A percentile compares a stretch with the other conserved stretches of the same genome.
These are phyloP conservation scores for Schizochytrium sp. DNA, from an alignment of 108 stramenopile genomes.

Conservation along the genomic window DNA sequence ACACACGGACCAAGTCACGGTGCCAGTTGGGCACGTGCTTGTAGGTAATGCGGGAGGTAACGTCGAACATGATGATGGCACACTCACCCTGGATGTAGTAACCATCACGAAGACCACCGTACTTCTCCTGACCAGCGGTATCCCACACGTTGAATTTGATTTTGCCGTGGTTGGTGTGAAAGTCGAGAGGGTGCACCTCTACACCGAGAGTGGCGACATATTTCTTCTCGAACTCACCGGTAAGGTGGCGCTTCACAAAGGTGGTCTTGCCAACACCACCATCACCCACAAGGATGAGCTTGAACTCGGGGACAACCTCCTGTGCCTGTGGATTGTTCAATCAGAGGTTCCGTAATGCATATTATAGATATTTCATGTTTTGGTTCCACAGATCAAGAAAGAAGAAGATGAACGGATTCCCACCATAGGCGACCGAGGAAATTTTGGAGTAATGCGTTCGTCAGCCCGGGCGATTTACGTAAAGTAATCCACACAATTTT, in stretches of 20 bases:
- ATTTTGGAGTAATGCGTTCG: too few relatives aligned
- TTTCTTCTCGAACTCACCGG: slow-evolving; percentile 99
- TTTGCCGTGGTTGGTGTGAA: slow-evolving; percentile 98
- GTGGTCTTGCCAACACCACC: slow-evolving; percentile 99
- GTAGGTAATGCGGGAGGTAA: slow-evolving; percentile 97
- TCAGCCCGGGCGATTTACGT: too few relatives aligned
- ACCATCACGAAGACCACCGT: slow-evolving; percentile 96
- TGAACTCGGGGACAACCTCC: slow-evolving; percentile 86
- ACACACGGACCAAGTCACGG: slow-evolving; percentile 97
- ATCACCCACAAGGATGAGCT: slow-evolving; percentile 99
- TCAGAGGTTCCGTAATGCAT: not conserved
- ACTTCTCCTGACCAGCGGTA: slow-evolving; percentile 99
- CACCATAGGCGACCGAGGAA: too few relatives aligned
- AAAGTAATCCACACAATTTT: too few relatives aligned
- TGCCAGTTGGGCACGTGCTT: slow-evolving; percentile 99
- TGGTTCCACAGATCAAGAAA: not conserved
- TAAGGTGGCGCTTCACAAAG: slow-evolving; percentile 98
- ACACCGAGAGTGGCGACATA: slow-evolving; percentile 96
- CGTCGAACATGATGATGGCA: slow-evolving; percentile 99
- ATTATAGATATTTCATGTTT: slow-evolving; percentile 15
- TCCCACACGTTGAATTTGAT: slow-evolving; percentile 99
- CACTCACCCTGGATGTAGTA: slow-evolving; percentile 98
- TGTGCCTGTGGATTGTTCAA: not conserved
- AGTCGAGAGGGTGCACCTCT: slow-evolving; percentile 94
- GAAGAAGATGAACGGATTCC: too few relatives aligned